A percentile compares a stretch with the other conserved stretches of the same genome.
These are phyloP conservation scores for Fusarium irregulare DNA, from an alignment of 2,329 filamentous ascomycete genomes.

Conservation along the genomic window DNA sequence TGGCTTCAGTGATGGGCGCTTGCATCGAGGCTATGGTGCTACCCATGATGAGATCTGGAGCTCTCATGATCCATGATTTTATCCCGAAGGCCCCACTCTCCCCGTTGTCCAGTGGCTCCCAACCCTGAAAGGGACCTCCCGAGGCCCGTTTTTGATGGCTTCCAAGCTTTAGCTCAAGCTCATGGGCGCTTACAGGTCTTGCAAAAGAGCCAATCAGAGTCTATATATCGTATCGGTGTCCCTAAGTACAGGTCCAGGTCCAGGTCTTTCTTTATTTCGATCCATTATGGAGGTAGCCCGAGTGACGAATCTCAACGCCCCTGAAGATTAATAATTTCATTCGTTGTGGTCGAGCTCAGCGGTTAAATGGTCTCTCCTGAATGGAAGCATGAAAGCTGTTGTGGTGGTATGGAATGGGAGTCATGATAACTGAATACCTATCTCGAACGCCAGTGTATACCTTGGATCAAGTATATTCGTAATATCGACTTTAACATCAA, in stretches of 20 bases:
- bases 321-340: constrained; percentile 8
- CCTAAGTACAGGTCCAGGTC: constrained; percentile 7
- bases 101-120: constrained; percentile 26
- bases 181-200: constrained; percentile 44
- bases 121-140: constrained; percentile 35
- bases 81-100: constrained; percentile 26
- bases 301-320: constrained; percentile 18
- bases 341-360: neutral
- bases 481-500: neutral
- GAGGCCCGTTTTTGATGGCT: constrained; percentile 30
- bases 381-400: neutral
- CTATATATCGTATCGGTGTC: constrained; percentile 9
- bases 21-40: constrained; percentile 38
- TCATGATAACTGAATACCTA: neutral
- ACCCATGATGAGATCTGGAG: constrained; percentile 28
- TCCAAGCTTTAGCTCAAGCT: constrained; percentile 36
- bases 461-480: neutral
- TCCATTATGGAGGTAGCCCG: constrained; percentile 1
- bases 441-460: neutral
- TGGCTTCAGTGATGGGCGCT: constrained; percentile 41
- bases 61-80: constrained; percentile 37
- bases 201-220: constrained; percentile 39
- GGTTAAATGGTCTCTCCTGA: constrained; percentile 4
- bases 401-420: neutral
- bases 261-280: constrained; percentile 12